These are phyloP conservation scores for Linnemannia exigua DNA, from an alignment of 192 early-diverging fungal genomes.

Conservation along the genomic window DNA sequence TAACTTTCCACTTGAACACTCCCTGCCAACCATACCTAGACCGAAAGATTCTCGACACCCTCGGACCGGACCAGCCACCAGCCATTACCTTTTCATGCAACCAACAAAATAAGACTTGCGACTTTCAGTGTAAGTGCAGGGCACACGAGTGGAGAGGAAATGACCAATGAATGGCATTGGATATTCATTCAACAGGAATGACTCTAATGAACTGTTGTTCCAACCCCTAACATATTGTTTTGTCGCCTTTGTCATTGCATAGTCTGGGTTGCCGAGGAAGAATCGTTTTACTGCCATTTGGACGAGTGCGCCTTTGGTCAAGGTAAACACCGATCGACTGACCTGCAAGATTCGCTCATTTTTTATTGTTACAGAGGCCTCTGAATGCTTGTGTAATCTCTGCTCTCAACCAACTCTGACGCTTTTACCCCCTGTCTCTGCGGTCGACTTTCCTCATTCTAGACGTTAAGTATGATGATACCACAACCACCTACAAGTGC, in stretches of 20 bases:
- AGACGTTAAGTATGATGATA: conserved; percentile 65
- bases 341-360: conserved; percentile 4
- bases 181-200: neutral
- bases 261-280: conserved; percentile 88
- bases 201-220: neutral
- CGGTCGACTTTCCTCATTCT: neutral
- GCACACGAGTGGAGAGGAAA: neutral
- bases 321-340: conserved; percentile 53
- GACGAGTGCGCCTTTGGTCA: conserved; percentile 79
- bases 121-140: conserved; percentile 77
- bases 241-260: neutral
- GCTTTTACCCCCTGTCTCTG: neutral
- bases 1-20: too few species aligned
- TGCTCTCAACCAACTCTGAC: neutral
- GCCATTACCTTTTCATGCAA: conserved; percentile 85
- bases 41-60: conserved; percentile 68
- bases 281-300: conserved; percentile 94
- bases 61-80: conserved; percentile 75
- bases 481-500: conserved; percentile 77
- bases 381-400: neutral
- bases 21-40: conserved; percentile 42
- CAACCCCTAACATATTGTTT: neutral
- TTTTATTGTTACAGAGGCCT: neutral
- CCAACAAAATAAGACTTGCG: conserved; percentile 68
- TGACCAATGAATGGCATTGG: neutral